phyloP scores from a whole-genome alignment of 192 early-diverging fungal species.

The Podila verticillata region DNA sequence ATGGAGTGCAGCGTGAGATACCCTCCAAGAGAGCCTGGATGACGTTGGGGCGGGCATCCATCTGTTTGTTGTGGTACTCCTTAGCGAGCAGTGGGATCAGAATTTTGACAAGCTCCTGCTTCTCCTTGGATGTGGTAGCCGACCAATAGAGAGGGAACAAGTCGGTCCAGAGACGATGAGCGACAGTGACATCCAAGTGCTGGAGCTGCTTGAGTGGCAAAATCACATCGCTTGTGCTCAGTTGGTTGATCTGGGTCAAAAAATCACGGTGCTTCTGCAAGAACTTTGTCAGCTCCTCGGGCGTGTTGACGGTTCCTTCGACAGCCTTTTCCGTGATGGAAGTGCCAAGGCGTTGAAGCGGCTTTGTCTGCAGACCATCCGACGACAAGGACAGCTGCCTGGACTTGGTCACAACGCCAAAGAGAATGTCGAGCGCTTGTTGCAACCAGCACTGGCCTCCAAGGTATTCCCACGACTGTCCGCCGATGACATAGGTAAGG shows the following conservation, averaged over 20 bases:
- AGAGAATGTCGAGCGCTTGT: constrained; percentile 88
- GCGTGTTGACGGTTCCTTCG: constrained; percentile 18
- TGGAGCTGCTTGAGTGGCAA: constrained; percentile 71
- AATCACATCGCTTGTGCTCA: constrained; percentile 62
- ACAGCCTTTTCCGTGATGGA: constrained; percentile 11
- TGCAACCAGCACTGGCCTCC: constrained; percentile 90
- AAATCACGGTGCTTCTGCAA: constrained; percentile 70
- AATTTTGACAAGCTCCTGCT: constrained; percentile 85
- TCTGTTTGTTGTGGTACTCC: constrained; percentile 90
- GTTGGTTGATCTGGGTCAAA: constrained; percentile 60
- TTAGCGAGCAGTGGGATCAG: constrained; percentile 88
- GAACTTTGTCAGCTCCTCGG: constrained; percentile 54
- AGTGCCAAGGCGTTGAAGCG: constrained; percentile 45
- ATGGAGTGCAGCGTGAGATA: constrained; percentile 75
- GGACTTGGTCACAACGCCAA: constrained; percentile 70
- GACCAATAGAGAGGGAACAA: constrained; percentile 91
- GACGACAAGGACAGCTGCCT: constrained; percentile 45
- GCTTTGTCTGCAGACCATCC: constrained; percentile 58
- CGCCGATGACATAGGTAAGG: constrained; percentile 88
- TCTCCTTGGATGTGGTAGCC: constrained; percentile 73
- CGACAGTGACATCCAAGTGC: constrained; percentile 70
- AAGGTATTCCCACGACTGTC: constrained; percentile 97
- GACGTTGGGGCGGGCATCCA: constrained; percentile 88
- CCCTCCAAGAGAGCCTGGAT: constrained; percentile 93
- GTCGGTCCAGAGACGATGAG: constrained; percentile 82